Conservation (phyloP, 1,284 basidiomycete genomes). For the Baeospora myosura region DNA sequence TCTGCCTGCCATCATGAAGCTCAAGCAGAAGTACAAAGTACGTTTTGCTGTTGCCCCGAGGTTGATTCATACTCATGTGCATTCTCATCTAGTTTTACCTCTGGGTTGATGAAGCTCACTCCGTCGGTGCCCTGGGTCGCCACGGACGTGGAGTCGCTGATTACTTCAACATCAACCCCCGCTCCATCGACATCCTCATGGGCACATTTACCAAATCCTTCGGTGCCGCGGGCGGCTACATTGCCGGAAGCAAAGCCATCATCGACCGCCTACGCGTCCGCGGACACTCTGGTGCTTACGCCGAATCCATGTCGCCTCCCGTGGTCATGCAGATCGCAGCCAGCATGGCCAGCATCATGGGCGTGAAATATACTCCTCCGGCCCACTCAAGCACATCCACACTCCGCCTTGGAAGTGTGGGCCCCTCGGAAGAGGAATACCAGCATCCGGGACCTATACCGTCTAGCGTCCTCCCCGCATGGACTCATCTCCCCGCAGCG, state of each 20-base stretch:
- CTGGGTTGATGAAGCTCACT: conserved; percentile 96
- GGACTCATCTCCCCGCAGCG: conserved; percentile 63
- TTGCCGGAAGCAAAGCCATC: conserved; percentile 76
- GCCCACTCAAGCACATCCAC: conserved; percentile 23
- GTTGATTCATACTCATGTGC: neutral
- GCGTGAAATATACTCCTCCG: conserved; percentile 50
- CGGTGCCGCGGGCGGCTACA: conserved; percentile 94
- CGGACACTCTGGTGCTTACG: conserved; percentile 84
- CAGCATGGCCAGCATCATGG: conserved; percentile 97
- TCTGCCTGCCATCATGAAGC: conserved; percentile 75
- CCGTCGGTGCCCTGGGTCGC: conserved; percentile 91
- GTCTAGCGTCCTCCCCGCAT: conserved; percentile 51
- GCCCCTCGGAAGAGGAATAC: conserved; percentile 29
- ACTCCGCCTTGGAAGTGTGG: conserved; percentile 18
- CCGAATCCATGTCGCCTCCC: conserved; percentile 87
- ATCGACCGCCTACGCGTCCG: conserved; percentile 78
- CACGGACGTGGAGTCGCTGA: conserved; percentile 92
- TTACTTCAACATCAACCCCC: conserved; percentile 87
- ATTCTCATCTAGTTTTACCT: conserved; percentile 73
- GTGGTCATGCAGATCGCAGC: conserved; percentile 89
- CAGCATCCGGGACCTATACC: conserved; percentile 63
- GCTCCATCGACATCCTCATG: conserved; percentile 89
- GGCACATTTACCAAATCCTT: conserved; percentile 99
- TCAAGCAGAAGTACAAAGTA: conserved; percentile 96
- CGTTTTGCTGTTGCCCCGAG: conserved; percentile 14